Evolutionary conservation across 2,329 filamentous ascomycete species (phyloP).

Genomic region (Harringtonia lauricola): DNA sequence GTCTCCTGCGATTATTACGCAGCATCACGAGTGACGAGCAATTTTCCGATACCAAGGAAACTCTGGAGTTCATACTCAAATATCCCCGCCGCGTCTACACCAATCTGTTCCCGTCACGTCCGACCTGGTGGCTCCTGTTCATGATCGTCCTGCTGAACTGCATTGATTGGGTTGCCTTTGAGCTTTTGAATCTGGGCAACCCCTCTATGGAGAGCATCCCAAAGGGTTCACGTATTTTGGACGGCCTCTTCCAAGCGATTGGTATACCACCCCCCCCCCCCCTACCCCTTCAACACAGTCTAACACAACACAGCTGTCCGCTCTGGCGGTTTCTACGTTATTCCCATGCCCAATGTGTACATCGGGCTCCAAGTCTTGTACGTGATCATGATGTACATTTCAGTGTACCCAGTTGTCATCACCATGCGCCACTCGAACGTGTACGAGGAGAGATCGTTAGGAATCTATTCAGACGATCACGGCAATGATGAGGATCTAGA

Average conservation of each 20-base stretch:
- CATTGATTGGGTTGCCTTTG: conserved; percentile 55
- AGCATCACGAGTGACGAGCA: conserved; percentile 24
- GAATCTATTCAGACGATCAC: conserved; percentile 36
- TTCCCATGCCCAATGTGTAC: conserved; percentile 43
- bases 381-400: conserved; percentile 57
- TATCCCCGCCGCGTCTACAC: conserved; percentile 50
- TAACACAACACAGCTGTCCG: conserved; percentile 48
- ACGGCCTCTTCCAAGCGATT: conserved; percentile 54
- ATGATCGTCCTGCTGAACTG: conserved; percentile 50
- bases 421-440: conserved; percentile 59
- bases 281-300: neutral
- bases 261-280: conserved; percentile 24
- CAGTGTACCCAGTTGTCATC: conserved; percentile 50
- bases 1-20: conserved; percentile 29
- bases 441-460: conserved; percentile 58
- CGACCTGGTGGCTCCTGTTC: conserved; percentile 56
- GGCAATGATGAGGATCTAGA: neutral
- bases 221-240: conserved; percentile 42
- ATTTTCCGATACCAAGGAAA: conserved; percentile 31
- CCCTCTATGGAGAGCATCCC: conserved; percentile 40
- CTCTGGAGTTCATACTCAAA: conserved; percentile 40
- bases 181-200: conserved; percentile 55
- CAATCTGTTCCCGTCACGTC: conserved; percentile 50
- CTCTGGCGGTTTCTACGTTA: conserved; percentile 55
- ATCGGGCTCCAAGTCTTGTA: conserved; percentile 50